Evolutionary conservation across 2,329 filamentous ascomycete genomes (phyloP).

Genomic region (Lomentospora prolificans): DNA sequence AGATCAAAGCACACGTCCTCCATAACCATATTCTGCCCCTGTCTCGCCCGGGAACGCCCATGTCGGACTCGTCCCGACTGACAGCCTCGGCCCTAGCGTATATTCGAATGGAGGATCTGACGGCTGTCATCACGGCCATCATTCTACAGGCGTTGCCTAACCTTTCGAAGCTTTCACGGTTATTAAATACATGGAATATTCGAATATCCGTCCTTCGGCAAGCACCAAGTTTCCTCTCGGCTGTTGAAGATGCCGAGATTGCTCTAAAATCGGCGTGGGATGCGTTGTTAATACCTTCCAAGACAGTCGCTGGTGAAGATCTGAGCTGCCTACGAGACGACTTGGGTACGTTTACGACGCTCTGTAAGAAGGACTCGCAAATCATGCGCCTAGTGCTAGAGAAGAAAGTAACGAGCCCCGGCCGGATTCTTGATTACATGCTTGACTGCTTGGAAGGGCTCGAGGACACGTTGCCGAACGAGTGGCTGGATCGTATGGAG

Average conservation of each 20-base stretch:
- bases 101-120: slow-evolving; percentile 66
- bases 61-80: slow-evolving; percentile 25
- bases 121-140: slow-evolving; percentile 81
- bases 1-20: slow-evolving; percentile 81
- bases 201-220: slow-evolving; percentile 66
- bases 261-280: slow-evolving; percentile 60
- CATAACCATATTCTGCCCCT: slow-evolving; percentile 63
- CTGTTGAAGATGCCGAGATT: slow-evolving; percentile 55
- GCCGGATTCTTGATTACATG: slow-evolving; percentile 69
- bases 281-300: slow-evolving; percentile 34
- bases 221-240: slow-evolving; percentile 57
- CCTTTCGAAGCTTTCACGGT: slow-evolving; percentile 59
- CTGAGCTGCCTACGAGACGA: neutral
- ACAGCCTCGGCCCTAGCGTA: neutral
- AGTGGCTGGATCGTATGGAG: slow-evolving; percentile 84
- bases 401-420: slow-evolving; percentile 58
- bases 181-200: slow-evolving; percentile 71
- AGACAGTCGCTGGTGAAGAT: slow-evolving; percentile 1
- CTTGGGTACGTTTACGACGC: slow-evolving; percentile 11
- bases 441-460: slow-evolving; percentile 78
- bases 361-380: slow-evolving; percentile 36
- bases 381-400: slow-evolving; percentile 57
- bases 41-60: slow-evolving; percentile 26
- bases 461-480: slow-evolving; percentile 72
- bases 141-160: slow-evolving; percentile 82